These are phyloP conservation scores for Phytophthora tentaculata DNA, from an alignment of 352 stramenopile genomes.

Conservation along the genomic window DNA sequence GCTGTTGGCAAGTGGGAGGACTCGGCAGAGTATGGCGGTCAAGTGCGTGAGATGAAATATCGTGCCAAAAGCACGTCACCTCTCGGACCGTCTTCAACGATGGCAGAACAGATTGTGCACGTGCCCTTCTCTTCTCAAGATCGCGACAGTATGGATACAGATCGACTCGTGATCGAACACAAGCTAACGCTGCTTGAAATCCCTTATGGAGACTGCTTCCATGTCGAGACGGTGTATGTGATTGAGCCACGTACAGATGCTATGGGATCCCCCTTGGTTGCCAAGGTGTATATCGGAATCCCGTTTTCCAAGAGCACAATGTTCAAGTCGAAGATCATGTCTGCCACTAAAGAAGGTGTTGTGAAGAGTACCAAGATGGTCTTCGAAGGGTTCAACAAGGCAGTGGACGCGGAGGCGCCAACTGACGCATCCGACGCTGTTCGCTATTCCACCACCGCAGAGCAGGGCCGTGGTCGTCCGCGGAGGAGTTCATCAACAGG, in stretches of 20 bases:
- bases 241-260: constrained; percentile 49
- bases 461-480: constrained; percentile 11
- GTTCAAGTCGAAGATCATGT: constrained; percentile 88
- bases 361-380: constrained; percentile 63
- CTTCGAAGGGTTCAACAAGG: constrained; percentile 62
- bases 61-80: constrained; percentile 74
- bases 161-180: constrained; percentile 63
- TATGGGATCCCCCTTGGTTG: constrained; percentile 41
- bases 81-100: constrained; percentile 69
- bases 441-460: neutral
- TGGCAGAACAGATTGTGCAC: constrained; percentile 61
- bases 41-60: constrained; percentile 77
- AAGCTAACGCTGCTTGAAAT: constrained; percentile 80
- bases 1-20: constrained; percentile 65
- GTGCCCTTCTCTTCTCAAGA: constrained; percentile 52
- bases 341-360: constrained; percentile 67
- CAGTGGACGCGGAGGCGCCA: constrained; percentile 38
- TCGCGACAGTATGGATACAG: constrained; percentile 40
- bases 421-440: constrained; percentile 9
- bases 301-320: constrained; percentile 87
- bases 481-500: constrained; percentile 25
- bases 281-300: constrained; percentile 68
- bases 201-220: constrained; percentile 83
- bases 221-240: constrained; percentile 71
- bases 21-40: constrained; percentile 60